These are phyloP conservation scores for Euclidium syriacum DNA, from an alignment of 345 rosid genomes.

Conservation along the genomic window DNA sequence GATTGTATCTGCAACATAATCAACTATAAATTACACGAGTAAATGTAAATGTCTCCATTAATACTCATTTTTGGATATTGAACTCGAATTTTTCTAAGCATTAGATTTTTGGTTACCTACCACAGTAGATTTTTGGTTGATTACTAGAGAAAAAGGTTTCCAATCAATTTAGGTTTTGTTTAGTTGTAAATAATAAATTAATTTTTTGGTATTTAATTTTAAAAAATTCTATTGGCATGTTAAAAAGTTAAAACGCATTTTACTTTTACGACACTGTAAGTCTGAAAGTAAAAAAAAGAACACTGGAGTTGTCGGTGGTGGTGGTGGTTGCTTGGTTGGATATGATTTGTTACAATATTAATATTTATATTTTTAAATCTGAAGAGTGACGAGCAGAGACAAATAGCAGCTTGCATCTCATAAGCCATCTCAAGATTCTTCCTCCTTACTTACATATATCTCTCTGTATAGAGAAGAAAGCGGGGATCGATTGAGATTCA, in stretches of 20 bases:
- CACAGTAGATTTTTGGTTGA: too few species aligned
- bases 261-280: neutral
- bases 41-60: too few species aligned
- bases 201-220: too few species aligned
- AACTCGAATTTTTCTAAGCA: too few species aligned
- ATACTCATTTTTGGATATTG: too few species aligned
- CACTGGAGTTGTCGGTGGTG: conserved; percentile 31
- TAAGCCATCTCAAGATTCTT: conserved; percentile 21
- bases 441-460: neutral
- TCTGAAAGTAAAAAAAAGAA: neutral
- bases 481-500: neutral
- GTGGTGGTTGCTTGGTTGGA: conserved; percentile 27
- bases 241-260: neutral
- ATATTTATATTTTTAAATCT: neutral
- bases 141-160: too few species aligned
- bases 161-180: too few species aligned
- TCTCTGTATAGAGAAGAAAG: conserved; percentile 5
- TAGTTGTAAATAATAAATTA: too few species aligned
- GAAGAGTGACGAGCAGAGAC: conserved; percentile 26
- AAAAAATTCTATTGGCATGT: too few species aligned
- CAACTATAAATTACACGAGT: too few species aligned
- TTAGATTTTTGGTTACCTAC: too few species aligned
- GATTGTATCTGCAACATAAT: too few species aligned
- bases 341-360: conserved; percentile 12
- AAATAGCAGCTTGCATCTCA: conserved; percentile 17